Evolutionary conservation across 2,329 filamentous ascomycete genomes (phyloP).

Genomic region (Scedosporium apiospermum): DNA sequence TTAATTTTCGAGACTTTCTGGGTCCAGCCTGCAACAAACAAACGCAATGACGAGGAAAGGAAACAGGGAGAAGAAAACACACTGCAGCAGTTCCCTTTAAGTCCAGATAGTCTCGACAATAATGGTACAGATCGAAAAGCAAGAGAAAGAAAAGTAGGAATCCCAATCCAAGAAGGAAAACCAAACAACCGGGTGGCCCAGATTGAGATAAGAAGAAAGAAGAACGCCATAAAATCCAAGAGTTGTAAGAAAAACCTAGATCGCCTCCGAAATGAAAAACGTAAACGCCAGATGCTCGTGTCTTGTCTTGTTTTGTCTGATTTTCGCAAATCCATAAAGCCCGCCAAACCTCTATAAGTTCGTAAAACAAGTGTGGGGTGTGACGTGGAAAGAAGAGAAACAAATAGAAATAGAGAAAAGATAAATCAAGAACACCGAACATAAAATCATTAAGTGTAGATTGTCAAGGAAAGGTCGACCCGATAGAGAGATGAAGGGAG

Average conservation of each 20-base stretch:
- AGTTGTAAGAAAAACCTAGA: background rate
- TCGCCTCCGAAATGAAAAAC: conserved; percentile 1
- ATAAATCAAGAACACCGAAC: background rate
- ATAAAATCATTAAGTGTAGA: background rate
- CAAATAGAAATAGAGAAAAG: background rate
- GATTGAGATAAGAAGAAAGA: background rate
- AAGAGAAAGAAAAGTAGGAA: background rate
- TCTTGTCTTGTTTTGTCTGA: background rate
- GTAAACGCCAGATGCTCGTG: background rate
- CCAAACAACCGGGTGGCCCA: conserved; percentile 5
- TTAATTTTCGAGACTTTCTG: background rate
- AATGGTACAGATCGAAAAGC: background rate
- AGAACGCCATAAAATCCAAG: background rate
- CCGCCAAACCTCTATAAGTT: background rate
- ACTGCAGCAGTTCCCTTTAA: background rate
- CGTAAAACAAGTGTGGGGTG: background rate
- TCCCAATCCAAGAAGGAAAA: background rate
- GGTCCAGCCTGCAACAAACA: background rate
- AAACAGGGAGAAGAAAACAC: background rate
- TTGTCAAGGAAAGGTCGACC: background rate
- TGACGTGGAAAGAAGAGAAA: background rate
- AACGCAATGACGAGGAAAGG: background rate
- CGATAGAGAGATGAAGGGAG: background rate
- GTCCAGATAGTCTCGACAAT: background rate
- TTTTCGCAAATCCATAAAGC: conserved; percentile 2